Evolutionary conservation across 2,329 filamentous ascomycete species (phyloP), one percentile per base, ranked within the genome.

Genomic region (Pestalotiopsis sp.): DNA sequence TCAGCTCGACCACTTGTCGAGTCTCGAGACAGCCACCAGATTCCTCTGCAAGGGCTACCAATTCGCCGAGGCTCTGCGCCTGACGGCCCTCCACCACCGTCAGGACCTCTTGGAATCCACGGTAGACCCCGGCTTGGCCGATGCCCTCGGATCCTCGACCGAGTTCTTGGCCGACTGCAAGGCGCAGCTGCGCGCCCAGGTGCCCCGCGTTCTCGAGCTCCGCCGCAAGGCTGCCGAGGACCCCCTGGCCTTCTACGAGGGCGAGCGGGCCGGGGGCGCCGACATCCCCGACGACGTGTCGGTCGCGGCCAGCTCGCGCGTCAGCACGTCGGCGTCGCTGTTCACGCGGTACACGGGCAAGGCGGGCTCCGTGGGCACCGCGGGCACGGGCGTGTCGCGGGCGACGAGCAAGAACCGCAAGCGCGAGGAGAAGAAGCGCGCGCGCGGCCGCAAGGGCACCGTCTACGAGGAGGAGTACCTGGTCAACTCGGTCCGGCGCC

Each of bases 381-480:
- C 89, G 1, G 91, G 89, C 22, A 94, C 92, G 13, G 88, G 89
- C 38, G 90, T 92, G 2, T 92, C 90, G 63, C 87, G 94, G 13
- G 92, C 92, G 68, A 97, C 94, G 55, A 92, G 89, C 76, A 97
- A 96, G 84, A 98, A 97, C 76, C 89, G 94, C 65, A 86, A 91
- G 26, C 87, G 94, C 22, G 96, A 99, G 80, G 96, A 99, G 84
- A 90, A 97, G 78, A 99, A 99, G 86, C 89, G 95, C 17, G 96
- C 96, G 0, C 85, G 94, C 7, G 96, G 96, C 26, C 95, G 97
- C 78, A 98, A 98, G 83, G 96, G 96, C 11, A 97, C 93, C 17
- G 93, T 99, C 4, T 99, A 99, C 79, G 96, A 99, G 79, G 95
- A 98, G 77, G 96, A 98, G 79, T 99, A 99, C 78, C 87, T 99